These are phyloP conservation scores for Trichoderma sp. DNA, from an alignment of 2,329 filamentous ascomycete genomes.

Conservation along the genomic window DNA sequence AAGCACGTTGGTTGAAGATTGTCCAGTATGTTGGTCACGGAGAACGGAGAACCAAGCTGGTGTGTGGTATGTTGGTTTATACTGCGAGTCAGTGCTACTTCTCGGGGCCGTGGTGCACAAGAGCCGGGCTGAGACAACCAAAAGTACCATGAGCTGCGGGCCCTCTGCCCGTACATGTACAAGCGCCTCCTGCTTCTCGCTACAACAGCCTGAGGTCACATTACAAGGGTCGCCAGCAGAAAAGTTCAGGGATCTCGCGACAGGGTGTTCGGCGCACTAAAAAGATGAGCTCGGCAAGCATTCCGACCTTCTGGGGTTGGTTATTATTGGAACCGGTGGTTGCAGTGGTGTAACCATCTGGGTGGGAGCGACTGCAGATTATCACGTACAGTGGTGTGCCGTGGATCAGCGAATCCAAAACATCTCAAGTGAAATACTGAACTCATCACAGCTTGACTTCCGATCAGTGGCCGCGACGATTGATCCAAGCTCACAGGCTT, in stretches of 20 bases:
- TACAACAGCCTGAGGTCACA: constrained; percentile 12
- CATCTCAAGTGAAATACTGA: constrained; percentile 23
- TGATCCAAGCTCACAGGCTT: constrained; percentile 20
- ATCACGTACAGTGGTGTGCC: constrained; percentile 6
- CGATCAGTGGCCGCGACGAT: constrained; percentile 8
- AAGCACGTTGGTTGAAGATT: constrained; percentile 16
- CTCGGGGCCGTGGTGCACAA: constrained; percentile 1
- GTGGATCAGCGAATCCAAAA: constrained; percentile 23
- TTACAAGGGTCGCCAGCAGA: constrained; percentile 20
- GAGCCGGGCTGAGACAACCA: constrained; percentile 21
- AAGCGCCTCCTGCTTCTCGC: constrained; percentile 14
- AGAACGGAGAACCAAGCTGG: background rate
- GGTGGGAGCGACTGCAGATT: constrained; percentile 25
- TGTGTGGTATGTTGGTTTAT: constrained; percentile 19
- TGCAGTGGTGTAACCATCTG: constrained; percentile 26
- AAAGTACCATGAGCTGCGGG: constrained; percentile 25
- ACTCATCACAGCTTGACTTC: background rate
- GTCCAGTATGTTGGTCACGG: constrained; percentile 2
- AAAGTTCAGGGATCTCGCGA: constrained; percentile 14
- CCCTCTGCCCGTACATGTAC: constrained; percentile 5
- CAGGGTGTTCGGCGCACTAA: constrained; percentile 31
- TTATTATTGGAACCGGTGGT: constrained; percentile 29
- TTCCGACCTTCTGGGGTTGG: constrained; percentile 29
- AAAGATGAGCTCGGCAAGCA: constrained; percentile 30
- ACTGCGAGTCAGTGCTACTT: constrained; percentile 5